A percentile compares a stretch with the other conserved stretches of the same genome.
phyloP scores from a whole-genome alignment of 192 early-diverging fungal species.

The Rhizophagus sp. region DNA sequence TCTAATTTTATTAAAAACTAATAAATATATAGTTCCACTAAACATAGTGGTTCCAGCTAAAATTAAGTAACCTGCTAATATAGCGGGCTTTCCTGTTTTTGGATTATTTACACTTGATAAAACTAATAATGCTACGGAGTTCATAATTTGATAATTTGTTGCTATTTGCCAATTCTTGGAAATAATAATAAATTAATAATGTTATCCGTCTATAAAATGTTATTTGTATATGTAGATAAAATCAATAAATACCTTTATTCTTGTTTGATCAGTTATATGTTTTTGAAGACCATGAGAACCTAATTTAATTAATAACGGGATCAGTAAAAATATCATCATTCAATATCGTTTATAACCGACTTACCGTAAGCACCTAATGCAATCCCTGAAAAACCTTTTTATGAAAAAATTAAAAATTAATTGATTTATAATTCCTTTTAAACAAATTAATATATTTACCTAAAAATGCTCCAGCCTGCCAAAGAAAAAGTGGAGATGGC shows the following conservation, averaged over 20 bases:
- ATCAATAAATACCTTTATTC: slow-evolving; percentile 15
- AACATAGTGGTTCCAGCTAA: slow-evolving; percentile 45
- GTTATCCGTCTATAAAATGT: not conserved
- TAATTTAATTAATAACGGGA: slow-evolving; percentile 29
- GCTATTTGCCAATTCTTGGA: slow-evolving; percentile 48
- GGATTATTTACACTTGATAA: slow-evolving; percentile 32
- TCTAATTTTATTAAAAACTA: slow-evolving; percentile 39
- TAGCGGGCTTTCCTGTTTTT: slow-evolving; percentile 23
- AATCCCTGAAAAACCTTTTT: slow-evolving; percentile 41
- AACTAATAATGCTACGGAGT: slow-evolving; percentile 45
- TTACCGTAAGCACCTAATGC: slow-evolving; percentile 55
- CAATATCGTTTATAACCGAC: not conserved
- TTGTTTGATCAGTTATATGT: not conserved
- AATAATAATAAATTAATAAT: too few species aligned
- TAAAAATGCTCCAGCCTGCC: slow-evolving; percentile 30
- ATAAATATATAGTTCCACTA: slow-evolving; percentile 52
- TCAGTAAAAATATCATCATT: slow-evolving; percentile 30
- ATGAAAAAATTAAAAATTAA: slow-evolving; percentile 25
- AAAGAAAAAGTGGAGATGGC: not conserved
- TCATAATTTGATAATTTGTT: slow-evolving; percentile 50
- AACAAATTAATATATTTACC: slow-evolving; percentile 6
- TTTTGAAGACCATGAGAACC: slow-evolving; percentile 20
- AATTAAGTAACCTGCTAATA: slow-evolving; percentile 47
- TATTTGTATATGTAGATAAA: not conserved
- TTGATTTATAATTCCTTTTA: too few species aligned